A percentile compares a stretch with the other conserved stretches of the same genome.
phyloP scores from a whole-genome alignment of 2,329 filamentous ascomycete species.

The Fusarium siculi region DNA sequence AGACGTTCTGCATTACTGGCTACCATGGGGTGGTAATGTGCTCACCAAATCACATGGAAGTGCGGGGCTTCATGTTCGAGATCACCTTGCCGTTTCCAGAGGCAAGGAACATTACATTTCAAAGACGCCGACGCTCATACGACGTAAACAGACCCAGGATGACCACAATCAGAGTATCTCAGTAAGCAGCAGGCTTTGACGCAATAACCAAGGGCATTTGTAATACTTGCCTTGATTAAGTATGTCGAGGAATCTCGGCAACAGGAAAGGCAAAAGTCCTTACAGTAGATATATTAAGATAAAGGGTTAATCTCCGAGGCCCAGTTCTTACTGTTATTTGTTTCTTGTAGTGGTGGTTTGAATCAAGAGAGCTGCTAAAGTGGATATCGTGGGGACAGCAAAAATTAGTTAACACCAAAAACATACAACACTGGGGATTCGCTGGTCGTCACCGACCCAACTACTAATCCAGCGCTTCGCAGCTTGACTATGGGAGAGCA shows the following conservation, averaged over 20 bases:
- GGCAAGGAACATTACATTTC: accelerated
- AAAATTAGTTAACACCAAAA: background rate
- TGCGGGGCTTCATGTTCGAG: background rate
- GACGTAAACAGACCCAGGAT: accelerated
- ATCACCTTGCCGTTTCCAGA: accelerated
- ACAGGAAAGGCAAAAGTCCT: accelerated
- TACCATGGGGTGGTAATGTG: background rate
- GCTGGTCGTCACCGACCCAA: constrained; percentile 9
- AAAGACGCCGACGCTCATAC: accelerated
- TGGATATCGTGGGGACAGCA: background rate
- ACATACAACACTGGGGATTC: constrained; percentile 17
- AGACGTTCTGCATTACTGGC: background rate
- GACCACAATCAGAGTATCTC: no score
- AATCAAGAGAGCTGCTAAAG: background rate
- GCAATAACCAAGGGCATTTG: background rate
- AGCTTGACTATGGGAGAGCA: constrained; percentile 9
- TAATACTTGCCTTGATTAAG: accelerated
- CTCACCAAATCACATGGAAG: background rate
- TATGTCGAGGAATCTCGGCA: background rate
- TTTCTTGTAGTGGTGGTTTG: background rate
- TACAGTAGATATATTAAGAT: accelerated
- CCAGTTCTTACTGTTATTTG: background rate
- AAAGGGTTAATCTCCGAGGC: accelerated
- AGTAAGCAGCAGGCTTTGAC: background rate
- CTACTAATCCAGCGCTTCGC: constrained; percentile 10